Conservation (phyloP, 306 rosid genomes). For the Gleditsia sinensis region DNA sequence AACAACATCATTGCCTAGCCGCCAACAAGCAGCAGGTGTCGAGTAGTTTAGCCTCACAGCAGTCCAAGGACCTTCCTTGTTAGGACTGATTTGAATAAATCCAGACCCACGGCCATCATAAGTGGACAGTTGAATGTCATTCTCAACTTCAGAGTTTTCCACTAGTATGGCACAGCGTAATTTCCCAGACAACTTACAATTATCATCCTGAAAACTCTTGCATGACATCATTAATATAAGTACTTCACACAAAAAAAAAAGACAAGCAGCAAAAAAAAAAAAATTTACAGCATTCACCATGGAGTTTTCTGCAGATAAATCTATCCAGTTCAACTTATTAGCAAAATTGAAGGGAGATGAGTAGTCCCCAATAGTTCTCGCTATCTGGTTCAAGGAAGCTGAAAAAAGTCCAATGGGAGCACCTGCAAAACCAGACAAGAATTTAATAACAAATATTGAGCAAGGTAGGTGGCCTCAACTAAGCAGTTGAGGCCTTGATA, state of each 20-base stretch:
- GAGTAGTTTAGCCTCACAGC: conserved; percentile 95
- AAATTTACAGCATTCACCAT: conserved; percentile 42
- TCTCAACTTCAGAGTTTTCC: conserved; percentile 57
- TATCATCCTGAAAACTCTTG: conserved; percentile 50
- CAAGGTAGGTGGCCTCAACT: neutral
- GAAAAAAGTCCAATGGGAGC: conserved; percentile 80
- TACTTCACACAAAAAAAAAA: conserved; percentile 1
- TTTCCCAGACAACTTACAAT: conserved; percentile 45
- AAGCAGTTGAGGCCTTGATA: neutral
- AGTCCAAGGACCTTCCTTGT: conserved; percentile 97
- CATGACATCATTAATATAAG: conserved; percentile 26
- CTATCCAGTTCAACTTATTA: conserved; percentile 59
- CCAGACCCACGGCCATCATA: conserved; percentile 61
- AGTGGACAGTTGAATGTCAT: conserved; percentile 39
- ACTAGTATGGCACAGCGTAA: conserved; percentile 67
- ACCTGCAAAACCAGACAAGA: conserved; percentile 54
- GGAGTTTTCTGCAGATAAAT: conserved; percentile 57
- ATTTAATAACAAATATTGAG: conserved; percentile 1
- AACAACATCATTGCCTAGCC: conserved; percentile 86
- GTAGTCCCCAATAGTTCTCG: conserved; percentile 50
- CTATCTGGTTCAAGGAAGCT: conserved; percentile 69
- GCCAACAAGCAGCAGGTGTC: conserved; percentile 97
- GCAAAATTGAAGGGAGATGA: conserved; percentile 42
- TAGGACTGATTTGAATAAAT: conserved; percentile 92
- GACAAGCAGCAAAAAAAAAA: neutral